Conservation (phyloP, 2,329 filamentous ascomycete species). For the Trichophyton rubrum region DNA sequence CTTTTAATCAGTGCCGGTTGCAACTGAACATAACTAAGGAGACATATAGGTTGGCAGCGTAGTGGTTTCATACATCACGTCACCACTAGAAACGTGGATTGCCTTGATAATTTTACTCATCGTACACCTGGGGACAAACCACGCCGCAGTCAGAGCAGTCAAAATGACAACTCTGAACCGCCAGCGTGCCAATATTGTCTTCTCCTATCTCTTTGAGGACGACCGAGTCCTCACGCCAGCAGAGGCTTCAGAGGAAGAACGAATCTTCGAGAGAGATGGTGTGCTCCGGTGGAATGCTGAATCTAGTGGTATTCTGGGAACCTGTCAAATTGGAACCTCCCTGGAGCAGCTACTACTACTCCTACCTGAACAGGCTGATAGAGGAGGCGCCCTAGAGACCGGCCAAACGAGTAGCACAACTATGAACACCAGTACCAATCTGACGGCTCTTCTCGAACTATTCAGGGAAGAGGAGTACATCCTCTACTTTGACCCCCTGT, state of each 20-base stretch:
- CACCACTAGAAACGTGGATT: conserved; percentile 58
- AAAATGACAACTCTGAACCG: conserved; percentile 74
- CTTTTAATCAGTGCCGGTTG: background rate
- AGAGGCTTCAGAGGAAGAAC: conserved; percentile 49
- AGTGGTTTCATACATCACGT: conserved; percentile 63
- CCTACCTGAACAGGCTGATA: background rate
- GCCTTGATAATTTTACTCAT: conserved; percentile 59
- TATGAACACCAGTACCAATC: conserved; percentile 25
- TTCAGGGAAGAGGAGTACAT: conserved; percentile 47
- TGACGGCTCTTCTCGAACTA: conserved; percentile 38
- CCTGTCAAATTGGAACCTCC: conserved; percentile 42
- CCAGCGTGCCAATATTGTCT: conserved; percentile 70
- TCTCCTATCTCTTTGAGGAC: conserved; percentile 43
- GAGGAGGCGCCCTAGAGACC: too few species aligned
- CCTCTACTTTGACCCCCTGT: conserved; percentile 42
- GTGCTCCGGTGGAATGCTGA: conserved; percentile 46
- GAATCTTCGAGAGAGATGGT: conserved; percentile 50
- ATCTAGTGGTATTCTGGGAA: conserved; percentile 36
- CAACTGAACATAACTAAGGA: background rate
- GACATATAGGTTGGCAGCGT: conserved; percentile 53
- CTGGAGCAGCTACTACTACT: conserved; percentile 25
- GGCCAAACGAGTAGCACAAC: too few species aligned
- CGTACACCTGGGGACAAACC: conserved; percentile 73
- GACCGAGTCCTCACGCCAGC: conserved; percentile 42
- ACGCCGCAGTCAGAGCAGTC: conserved; percentile 70